phyloP scores from a whole-genome alignment of 2,329 filamentous ascomycete species.

The Eutypella sp. region DNA sequence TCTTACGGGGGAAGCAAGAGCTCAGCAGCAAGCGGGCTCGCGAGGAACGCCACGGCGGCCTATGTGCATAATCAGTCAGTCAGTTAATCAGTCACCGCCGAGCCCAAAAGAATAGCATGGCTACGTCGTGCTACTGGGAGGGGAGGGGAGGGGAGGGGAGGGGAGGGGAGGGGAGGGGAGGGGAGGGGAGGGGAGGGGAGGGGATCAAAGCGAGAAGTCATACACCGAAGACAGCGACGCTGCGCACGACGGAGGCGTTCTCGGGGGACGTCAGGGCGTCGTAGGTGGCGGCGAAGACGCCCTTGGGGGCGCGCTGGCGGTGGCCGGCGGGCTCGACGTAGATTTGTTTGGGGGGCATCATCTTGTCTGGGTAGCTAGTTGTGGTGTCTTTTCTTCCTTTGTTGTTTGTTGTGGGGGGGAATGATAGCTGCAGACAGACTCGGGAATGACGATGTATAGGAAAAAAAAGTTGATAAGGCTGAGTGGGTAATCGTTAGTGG shows the following conservation, averaged over 20 bases:
- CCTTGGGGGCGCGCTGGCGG: conserved; percentile 40
- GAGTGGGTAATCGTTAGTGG: no score
- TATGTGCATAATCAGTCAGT: conserved; percentile 24
- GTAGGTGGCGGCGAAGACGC: conserved; percentile 55
- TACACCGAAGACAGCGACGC: conserved; percentile 64
- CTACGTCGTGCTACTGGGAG: no score
- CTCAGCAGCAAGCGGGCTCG: conserved; percentile 64
- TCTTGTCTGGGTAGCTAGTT: conserved; percentile 1
- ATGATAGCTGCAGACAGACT: not conserved
- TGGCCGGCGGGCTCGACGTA: conserved; percentile 42
- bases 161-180: no score
- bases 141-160: no score
- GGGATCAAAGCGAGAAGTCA: conserved; percentile 25
- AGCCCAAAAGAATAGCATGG: no score
- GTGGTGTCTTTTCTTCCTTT: not conserved
- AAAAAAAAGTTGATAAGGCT: not conserved
- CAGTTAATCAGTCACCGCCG: no score
- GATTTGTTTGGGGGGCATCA: conserved; percentile 61
- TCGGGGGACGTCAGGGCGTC: conserved; percentile 60
- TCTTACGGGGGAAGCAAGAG: conserved; percentile 60
- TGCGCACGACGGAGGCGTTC: conserved; percentile 64
- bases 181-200: not conserved
- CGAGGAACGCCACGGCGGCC: conserved; percentile 62
- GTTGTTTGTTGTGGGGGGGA: not conserved
- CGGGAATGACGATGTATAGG: not conserved